A percentile compares a stretch with the other conserved stretches of the same genome.
phyloP scores from a whole-genome alignment of 306 rosid species.

The Cajanus cajan region DNA sequence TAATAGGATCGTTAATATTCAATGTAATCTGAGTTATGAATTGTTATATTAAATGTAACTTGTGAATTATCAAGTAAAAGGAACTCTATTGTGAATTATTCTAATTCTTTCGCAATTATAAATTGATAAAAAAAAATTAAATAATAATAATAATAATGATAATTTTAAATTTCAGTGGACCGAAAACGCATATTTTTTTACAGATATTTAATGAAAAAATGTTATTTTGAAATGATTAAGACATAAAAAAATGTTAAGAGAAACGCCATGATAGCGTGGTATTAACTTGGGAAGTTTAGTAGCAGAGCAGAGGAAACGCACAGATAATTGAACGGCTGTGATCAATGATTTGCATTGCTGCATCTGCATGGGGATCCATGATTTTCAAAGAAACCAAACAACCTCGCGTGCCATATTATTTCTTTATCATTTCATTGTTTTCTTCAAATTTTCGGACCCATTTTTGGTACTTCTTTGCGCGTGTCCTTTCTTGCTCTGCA shows the following conservation, averaged over 20 bases:
- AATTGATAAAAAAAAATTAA: too few relatives aligned
- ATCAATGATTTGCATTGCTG: neutral
- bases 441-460: constrained; percentile 10
- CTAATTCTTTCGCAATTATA: too few relatives aligned
- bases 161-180: too few relatives aligned
- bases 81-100: too few relatives aligned
- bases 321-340: neutral
- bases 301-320: neutral
- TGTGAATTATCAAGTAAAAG: too few relatives aligned
- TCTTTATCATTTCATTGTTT: constrained; percentile 12
- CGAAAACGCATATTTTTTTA: too few relatives aligned
- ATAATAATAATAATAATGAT: too few relatives aligned
- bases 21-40: too few relatives aligned
- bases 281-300: neutral
- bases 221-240: too few relatives aligned
- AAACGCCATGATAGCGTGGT: neutral
- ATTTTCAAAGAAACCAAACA: constrained; percentile 18
- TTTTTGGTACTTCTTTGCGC: neutral
- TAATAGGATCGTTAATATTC: too few relatives aligned
- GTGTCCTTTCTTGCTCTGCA: constrained; percentile 22
- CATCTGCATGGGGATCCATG: constrained; percentile 24
- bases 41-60: too few relatives aligned
- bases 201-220: too few relatives aligned
- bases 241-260: neutral
- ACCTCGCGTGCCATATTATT: constrained; percentile 25